phyloP scores from a whole-genome alignment of 75 land plant species.

The Adiantum capillusveneris region DNA sequence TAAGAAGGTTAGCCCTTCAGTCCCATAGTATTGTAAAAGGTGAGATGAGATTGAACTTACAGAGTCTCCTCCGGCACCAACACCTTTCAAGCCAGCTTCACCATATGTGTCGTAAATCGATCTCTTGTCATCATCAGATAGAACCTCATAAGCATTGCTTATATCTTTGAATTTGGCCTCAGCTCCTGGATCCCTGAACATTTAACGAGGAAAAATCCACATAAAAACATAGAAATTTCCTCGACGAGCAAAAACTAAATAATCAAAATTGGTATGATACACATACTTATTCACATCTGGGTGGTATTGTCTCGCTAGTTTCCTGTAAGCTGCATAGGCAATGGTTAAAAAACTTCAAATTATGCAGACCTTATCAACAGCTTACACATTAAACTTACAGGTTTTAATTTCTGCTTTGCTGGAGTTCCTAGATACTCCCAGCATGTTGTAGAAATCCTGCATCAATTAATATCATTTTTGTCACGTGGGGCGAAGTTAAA shows the following conservation, averaged over 20 bases:
- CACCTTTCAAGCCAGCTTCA: conserved; percentile 37
- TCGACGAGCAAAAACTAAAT: too few species aligned
- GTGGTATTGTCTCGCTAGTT: conserved; percentile 30
- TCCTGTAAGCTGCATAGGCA: conserved; percentile 27
- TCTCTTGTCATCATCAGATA: conserved; percentile 39
- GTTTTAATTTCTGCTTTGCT: conserved; percentile 31
- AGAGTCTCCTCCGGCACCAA: conserved; percentile 8
- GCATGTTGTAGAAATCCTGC: conserved; percentile 26
- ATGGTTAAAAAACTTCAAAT: background rate
- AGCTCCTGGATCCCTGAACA: conserved; percentile 32
- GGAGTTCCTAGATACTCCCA: conserved; percentile 22
- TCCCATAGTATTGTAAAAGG: background rate
- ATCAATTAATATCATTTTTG: too few species aligned
- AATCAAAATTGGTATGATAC: background rate
- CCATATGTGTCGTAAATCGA: conserved; percentile 26
- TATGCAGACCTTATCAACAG: too few species aligned
- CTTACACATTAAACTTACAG: conserved; percentile 10
- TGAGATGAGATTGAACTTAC: conserved; percentile 50
- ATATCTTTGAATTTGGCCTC: conserved; percentile 37
- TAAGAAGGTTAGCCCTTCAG: too few species aligned
- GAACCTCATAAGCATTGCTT: conserved; percentile 35
- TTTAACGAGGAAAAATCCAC: too few species aligned
- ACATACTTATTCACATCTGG: conserved; percentile 37
- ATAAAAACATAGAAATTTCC: too few species aligned
- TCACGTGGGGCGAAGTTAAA: too few species aligned